phyloP scores from a whole-genome alignment of 306 rosid species.

The Vigna radiata region DNA sequence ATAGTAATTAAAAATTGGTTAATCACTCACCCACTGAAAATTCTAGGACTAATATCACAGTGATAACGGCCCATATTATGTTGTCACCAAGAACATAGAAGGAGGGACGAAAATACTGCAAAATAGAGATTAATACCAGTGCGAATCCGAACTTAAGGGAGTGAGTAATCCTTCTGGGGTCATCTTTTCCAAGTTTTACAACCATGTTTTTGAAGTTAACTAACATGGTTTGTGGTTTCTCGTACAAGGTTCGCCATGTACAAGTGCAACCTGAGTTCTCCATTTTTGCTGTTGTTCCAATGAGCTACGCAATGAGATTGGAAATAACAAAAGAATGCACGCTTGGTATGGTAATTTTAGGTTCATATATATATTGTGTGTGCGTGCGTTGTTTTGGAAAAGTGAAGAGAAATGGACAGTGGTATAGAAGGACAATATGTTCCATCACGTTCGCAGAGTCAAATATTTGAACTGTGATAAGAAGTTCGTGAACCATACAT shows the following conservation, averaged over 20 bases:
- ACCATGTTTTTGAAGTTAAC: constrained; percentile 29
- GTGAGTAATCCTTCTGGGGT: constrained; percentile 72
- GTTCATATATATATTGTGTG: background rate
- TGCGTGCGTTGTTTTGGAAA: no score
- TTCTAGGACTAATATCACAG: constrained; percentile 76
- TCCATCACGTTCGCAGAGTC: background rate
- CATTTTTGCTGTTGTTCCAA: constrained; percentile 28
- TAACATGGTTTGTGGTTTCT: constrained; percentile 44
- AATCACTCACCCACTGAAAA: constrained; percentile 66
- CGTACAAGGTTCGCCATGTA: constrained; percentile 9
- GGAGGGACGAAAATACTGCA: constrained; percentile 64
- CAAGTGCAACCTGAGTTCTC: constrained; percentile 16
- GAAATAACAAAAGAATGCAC: background rate
- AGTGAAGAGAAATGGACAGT: no score
- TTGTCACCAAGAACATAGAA: constrained; percentile 68
- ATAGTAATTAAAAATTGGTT: background rate
- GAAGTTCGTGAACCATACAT: background rate
- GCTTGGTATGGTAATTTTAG: background rate
- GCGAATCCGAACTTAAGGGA: constrained; percentile 74
- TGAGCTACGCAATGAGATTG: background rate
- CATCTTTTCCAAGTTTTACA: constrained; percentile 61
- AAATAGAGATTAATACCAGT: constrained; percentile 58
- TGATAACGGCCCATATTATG: constrained; percentile 75
- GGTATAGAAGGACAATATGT: no score
- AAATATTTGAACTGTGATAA: background rate